Evolutionary conservation across 2,329 filamentous ascomycete species (phyloP).

Genomic region (Epichloe coenophiala): DNA sequence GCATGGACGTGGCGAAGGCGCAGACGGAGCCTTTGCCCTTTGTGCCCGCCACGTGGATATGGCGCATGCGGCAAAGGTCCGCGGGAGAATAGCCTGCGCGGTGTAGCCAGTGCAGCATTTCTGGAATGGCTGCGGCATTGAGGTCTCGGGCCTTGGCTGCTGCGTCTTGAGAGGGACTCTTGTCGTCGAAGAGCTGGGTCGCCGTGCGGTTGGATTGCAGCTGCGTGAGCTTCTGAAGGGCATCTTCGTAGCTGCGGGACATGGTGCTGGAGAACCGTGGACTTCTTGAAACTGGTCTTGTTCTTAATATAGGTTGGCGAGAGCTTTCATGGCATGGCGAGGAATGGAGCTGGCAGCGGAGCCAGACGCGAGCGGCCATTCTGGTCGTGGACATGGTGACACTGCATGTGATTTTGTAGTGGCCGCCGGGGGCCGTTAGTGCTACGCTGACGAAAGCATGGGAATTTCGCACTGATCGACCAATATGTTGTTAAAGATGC

Average conservation of each 20-base stretch:
- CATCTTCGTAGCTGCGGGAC: conserved; percentile 42
- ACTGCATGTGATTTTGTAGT: not conserved
- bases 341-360: not conserved
- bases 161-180: conserved; percentile 20
- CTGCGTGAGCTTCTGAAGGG: conserved; percentile 59
- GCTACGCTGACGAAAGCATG: too few relatives aligned
- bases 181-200: conserved; percentile 32
- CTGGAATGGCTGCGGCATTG: conserved; percentile 65
- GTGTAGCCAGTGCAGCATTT: conserved; percentile 66
- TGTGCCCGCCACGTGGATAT: conserved; percentile 79
- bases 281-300: not conserved
- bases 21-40: conserved; percentile 90
- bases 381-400: not conserved
- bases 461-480: too few relatives aligned
- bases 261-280: conserved; percentile 3
- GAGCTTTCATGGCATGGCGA: not conserved
- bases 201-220: conserved; percentile 69
- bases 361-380: not conserved
- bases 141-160: conserved; percentile 36
- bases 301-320: not conserved
- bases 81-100: conserved; percentile 56
- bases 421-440: too few relatives aligned
- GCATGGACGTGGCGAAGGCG: conserved; percentile 67
- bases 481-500: too few relatives aligned
- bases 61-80: conserved; percentile 30